A percentile compares a stretch with the other conserved stretches of the same genome.
Evolutionary conservation across 371 early-diverging fungal genomes (phyloP).

Genomic region (Mortierella sp.): DNA sequence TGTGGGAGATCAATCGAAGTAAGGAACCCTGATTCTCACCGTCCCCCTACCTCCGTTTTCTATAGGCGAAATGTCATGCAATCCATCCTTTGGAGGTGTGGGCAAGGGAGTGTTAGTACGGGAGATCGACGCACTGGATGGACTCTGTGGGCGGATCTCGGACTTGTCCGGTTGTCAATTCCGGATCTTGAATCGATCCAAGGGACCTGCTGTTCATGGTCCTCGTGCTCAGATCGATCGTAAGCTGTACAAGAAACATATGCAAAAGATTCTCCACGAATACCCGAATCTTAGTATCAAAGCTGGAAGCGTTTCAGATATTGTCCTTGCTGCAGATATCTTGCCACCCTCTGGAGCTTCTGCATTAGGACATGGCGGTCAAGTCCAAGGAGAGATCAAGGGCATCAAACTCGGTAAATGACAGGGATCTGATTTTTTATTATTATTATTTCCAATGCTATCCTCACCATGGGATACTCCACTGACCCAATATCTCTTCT

Average conservation of each 20-base stretch:
- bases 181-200: slow-evolving; percentile 85
- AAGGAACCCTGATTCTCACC: background rate
- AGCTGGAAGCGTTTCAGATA: slow-evolving; percentile 79
- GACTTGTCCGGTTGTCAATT: slow-evolving; percentile 90
- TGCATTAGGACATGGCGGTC: slow-evolving; percentile 21
- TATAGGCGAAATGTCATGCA: slow-evolving; percentile 89
- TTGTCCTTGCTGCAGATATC: slow-evolving; percentile 63
- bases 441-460: background rate
- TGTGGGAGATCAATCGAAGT: no score
- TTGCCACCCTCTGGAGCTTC: slow-evolving; percentile 17
- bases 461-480: no score
- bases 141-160: slow-evolving; percentile 81
- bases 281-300: slow-evolving; percentile 79
- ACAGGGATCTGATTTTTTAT: background rate
- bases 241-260: slow-evolving; percentile 78
- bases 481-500: background rate
- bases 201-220: slow-evolving; percentile 90
- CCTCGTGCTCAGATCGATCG: slow-evolving; percentile 90
- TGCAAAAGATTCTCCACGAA: slow-evolving; percentile 69
- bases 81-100: slow-evolving; percentile 90
- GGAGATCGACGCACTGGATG: slow-evolving; percentile 89
- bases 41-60: background rate
- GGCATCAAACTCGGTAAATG: slow-evolving; percentile 55
- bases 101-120: slow-evolving; percentile 86
- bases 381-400: slow-evolving; percentile 50